Evolutionary conservation across 2,329 filamentous ascomycete species (phyloP).

Genomic region (Emmonsia crescens): DNA sequence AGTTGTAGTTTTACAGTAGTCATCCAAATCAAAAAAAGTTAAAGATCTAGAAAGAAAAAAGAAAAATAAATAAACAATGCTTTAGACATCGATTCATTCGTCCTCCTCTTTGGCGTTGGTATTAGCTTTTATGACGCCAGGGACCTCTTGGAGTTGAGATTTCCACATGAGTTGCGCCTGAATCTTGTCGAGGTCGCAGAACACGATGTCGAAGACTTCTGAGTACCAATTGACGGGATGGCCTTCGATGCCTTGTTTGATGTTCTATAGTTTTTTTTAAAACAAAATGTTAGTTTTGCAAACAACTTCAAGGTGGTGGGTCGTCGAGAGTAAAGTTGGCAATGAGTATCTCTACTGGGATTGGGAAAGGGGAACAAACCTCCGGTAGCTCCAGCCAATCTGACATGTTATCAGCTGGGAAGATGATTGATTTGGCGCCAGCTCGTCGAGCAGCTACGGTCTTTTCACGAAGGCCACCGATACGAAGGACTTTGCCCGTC

Average conservation of each 20-base stretch:
- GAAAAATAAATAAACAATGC: background rate
- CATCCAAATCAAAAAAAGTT: background rate
- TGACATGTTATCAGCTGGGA: slow-evolving; percentile 88
- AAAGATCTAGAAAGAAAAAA: background rate
- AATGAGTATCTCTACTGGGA: background rate
- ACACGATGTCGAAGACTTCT: slow-evolving; percentile 86
- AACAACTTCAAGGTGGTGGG: background rate
- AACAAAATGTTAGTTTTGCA: background rate
- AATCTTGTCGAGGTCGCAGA: slow-evolving; percentile 65
- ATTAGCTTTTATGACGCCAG: slow-evolving; percentile 27
- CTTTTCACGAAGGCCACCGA: slow-evolving; percentile 91
- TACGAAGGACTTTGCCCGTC: slow-evolving; percentile 90
- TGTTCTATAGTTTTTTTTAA: slow-evolving; percentile 55
- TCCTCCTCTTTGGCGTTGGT: slow-evolving; percentile 7
- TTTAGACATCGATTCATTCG: background rate
- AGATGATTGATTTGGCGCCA: slow-evolving; percentile 86
- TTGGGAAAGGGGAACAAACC: slow-evolving; percentile 47
- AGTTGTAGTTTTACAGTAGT: background rate
- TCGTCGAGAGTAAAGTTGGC: background rate
- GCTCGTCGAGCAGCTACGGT: slow-evolving; percentile 88
- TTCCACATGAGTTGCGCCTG: slow-evolving; percentile 65
- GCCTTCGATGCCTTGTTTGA: slow-evolving; percentile 91
- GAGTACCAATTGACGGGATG: slow-evolving; percentile 86
- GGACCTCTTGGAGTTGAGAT: slow-evolving; percentile 46
- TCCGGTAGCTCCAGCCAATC: slow-evolving; percentile 96